Percentiles rank a stretch among this genome's conserved stretches.
Evolutionary conservation across 495 filamentous ascomycete genomes (phyloP).

Genomic region (Recurvomyces mirabilis): DNA sequence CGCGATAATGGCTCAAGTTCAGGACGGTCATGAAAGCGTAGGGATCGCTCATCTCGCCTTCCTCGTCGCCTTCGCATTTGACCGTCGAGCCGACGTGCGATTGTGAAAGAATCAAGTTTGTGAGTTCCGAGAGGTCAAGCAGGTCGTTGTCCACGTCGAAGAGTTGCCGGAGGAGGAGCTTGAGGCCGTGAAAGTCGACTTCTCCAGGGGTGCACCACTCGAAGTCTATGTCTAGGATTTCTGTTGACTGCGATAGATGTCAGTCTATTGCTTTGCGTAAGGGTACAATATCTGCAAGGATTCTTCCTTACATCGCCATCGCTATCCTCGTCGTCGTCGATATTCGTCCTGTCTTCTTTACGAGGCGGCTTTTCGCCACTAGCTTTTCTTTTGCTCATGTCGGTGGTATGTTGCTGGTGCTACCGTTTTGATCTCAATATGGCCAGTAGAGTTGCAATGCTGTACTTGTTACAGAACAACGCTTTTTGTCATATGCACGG

Average conservation of each 20-base stretch:
- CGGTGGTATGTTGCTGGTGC: neutral
- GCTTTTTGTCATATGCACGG: neutral
- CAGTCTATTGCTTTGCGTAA: neutral
- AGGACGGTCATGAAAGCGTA: slow-evolving; percentile 90
- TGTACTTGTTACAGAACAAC: neutral
- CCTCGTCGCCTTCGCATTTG: slow-evolving; percentile 89
- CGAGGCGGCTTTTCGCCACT: slow-evolving; percentile 6
- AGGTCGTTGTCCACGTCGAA: slow-evolving; percentile 76
- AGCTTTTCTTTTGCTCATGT: slow-evolving; percentile 19
- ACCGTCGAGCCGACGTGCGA: slow-evolving; percentile 84
- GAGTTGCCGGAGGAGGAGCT: slow-evolving; percentile 82
- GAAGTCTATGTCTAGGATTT: slow-evolving; percentile 92
- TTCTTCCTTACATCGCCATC: slow-evolving; percentile 13
- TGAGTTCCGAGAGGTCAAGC: slow-evolving; percentile 74
- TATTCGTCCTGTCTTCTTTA: slow-evolving; percentile 15
- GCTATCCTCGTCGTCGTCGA: slow-evolving; percentile 19
- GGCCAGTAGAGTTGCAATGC: neutral
- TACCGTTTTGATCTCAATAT: slow-evolving; percentile 1
- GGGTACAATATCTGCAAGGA: neutral
- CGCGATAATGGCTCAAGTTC: slow-evolving; percentile 67
- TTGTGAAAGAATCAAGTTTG: slow-evolving; percentile 82
- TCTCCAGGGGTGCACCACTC: slow-evolving; percentile 92
- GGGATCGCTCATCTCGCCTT: slow-evolving; percentile 85
- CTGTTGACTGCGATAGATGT: slow-evolving; percentile 50
- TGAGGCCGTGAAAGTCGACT: slow-evolving; percentile 90